Percentiles rank a stretch among this genome's conserved stretches.
These are phyloP conservation scores for Kalmusia sp. DNA, from an alignment of 2,329 filamentous ascomycete genomes.

Conservation along the genomic window DNA sequence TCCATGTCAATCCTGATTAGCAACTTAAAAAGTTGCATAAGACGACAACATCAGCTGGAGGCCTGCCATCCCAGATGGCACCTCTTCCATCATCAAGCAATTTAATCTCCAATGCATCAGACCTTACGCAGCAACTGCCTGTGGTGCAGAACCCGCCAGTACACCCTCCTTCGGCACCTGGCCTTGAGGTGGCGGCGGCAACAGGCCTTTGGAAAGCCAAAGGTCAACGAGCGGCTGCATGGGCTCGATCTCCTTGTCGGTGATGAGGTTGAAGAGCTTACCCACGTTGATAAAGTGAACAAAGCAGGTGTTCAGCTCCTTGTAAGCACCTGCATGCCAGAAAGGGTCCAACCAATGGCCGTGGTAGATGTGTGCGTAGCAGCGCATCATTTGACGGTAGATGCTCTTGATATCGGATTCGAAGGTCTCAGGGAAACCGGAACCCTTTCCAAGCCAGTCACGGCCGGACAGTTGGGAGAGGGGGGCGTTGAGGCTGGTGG, in stretches of 20 bases:
- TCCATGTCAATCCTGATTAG: background rate
- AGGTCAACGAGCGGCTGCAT: constrained; percentile 95
- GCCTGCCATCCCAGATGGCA: constrained; percentile 2
- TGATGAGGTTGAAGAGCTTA: constrained; percentile 79
- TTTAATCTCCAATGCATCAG: background rate
- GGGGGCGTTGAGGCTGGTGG: constrained; percentile 58
- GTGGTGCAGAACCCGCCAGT: constrained; percentile 19
- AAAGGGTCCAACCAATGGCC: constrained; percentile 59
- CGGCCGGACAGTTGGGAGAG: constrained; percentile 71
- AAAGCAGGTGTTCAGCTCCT: constrained; percentile 62
- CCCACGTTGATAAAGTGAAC: constrained; percentile 67
- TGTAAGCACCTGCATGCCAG: constrained; percentile 57
- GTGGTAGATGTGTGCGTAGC: constrained; percentile 61
- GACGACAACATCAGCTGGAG: background rate
- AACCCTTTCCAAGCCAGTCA: constrained; percentile 87
- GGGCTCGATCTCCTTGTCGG: constrained; percentile 88
- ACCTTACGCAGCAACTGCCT: constrained; percentile 21
- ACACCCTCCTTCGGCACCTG: constrained; percentile 28
- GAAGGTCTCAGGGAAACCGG: constrained; percentile 66
- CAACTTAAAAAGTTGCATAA: background rate
- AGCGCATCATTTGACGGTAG: constrained; percentile 63
- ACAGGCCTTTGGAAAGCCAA: constrained; percentile 87
- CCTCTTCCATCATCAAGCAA: background rate
- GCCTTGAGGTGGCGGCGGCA: constrained; percentile 59
- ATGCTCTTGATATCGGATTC: constrained; percentile 79